phyloP scores from a whole-genome alignment of 345 rosid species.

The Rhodamnia argentea region DNA sequence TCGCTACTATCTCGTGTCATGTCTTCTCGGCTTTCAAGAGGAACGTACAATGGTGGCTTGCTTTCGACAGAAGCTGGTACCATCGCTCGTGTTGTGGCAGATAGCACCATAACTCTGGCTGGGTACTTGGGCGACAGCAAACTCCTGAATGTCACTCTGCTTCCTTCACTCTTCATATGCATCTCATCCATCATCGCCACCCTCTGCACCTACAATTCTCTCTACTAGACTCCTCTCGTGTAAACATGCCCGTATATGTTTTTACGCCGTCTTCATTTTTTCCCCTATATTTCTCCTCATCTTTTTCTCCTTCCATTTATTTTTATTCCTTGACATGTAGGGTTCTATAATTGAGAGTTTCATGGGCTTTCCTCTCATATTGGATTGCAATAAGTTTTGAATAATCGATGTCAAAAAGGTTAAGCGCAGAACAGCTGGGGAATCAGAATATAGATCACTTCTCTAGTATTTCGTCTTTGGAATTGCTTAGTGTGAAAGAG shows the following conservation, averaged over 20 bases:
- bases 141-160: slow-evolving; percentile 76
- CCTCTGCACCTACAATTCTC: slow-evolving; percentile 85
- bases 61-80: slow-evolving; percentile 98
- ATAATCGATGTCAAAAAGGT: background rate
- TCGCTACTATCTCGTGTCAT: slow-evolving; percentile 88
- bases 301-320: background rate
- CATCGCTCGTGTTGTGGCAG: slow-evolving; percentile 90
- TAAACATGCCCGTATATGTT: background rate
- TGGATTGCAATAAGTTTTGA: background rate
- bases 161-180: slow-evolving; percentile 80
- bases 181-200: slow-evolving; percentile 74
- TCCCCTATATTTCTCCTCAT: background rate
- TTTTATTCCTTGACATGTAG: background rate
- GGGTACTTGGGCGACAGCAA: slow-evolving; percentile 64
- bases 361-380: background rate
- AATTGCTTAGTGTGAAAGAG: background rate
- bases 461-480: background rate
- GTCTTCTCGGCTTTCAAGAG: slow-evolving; percentile 93
- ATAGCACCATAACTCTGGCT: slow-evolving; percentile 81
- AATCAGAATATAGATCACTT: background rate
- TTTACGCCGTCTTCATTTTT: background rate
- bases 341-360: background rate
- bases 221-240: slow-evolving; percentile 32
- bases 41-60: slow-evolving; percentile 94
- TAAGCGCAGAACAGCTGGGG: background rate